These are phyloP conservation scores for Lentinula lateritia DNA, from an alignment of 768 basidiomycete species.

Conservation along the genomic window DNA sequence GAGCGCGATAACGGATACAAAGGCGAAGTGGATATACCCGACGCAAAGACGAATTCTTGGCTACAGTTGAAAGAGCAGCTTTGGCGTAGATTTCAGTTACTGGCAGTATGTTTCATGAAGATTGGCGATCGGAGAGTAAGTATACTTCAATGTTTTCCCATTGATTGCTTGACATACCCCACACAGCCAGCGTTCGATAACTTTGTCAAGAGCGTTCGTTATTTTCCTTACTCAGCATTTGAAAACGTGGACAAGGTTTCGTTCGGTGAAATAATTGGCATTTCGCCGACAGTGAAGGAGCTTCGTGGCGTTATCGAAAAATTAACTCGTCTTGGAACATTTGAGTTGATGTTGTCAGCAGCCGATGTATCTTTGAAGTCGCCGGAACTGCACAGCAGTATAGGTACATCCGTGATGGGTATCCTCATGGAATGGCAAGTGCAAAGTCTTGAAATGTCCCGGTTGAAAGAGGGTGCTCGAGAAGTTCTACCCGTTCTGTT, in stretches of 20 bases:
- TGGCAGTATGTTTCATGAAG: constrained; percentile 75
- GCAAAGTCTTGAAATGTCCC: constrained; percentile 43
- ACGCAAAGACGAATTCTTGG: constrained; percentile 41
- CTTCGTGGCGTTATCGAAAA: constrained; percentile 58
- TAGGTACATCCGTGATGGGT: constrained; percentile 35
- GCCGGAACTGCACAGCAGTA: constrained; percentile 3
- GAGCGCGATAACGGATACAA: constrained; percentile 7
- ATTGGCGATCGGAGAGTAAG: constrained; percentile 71
- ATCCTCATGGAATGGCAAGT: constrained; percentile 60
- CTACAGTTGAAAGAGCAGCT: constrained; percentile 58
- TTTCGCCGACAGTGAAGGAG: constrained; percentile 42
- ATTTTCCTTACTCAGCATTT: constrained; percentile 50
- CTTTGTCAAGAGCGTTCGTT: constrained; percentile 42
- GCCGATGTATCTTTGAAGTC: constrained; percentile 42
- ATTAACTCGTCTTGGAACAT: constrained; percentile 59
- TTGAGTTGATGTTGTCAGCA: constrained; percentile 56
- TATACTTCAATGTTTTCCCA: constrained; percentile 8
- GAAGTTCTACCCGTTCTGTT: constrained; percentile 37
- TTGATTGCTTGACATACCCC: constrained; percentile 1
- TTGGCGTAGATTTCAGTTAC: constrained; percentile 71
- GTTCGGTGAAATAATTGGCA: constrained; percentile 31
- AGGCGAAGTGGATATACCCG: constrained; percentile 15
- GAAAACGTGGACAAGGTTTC: constrained; percentile 21
- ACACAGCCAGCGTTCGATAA: constrained; percentile 56
- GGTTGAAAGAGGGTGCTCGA: constrained; percentile 53